Evolutionary conservation across 768 basidiomycete species (phyloP).

Genomic region (Boletus fagicola): DNA sequence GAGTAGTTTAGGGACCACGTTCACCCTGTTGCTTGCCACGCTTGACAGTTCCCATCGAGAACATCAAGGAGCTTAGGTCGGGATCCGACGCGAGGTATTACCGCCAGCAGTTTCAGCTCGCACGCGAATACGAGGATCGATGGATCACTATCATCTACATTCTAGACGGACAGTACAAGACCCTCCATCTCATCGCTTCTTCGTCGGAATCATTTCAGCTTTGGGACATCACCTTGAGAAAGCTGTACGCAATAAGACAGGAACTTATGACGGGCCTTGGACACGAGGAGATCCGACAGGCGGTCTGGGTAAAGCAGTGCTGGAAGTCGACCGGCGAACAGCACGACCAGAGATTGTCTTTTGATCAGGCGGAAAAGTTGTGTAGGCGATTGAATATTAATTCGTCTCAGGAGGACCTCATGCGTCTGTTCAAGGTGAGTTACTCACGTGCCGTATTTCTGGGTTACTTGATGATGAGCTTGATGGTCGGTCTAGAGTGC

Average conservation of each 20-base stretch:
- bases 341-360: conserved; percentile 60
- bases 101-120: conserved; percentile 64
- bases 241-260: conserved; percentile 62
- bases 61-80: conserved; percentile 82
- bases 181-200: conserved; percentile 78
- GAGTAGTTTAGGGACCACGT: background rate
- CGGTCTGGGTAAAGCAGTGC: conserved; percentile 77
- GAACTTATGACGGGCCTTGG: conserved; percentile 69
- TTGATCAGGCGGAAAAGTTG: conserved; percentile 69
- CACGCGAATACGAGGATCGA: conserved; percentile 58
- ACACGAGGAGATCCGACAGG: conserved; percentile 59
- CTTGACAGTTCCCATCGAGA: conserved; percentile 72
- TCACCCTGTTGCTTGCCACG: background rate
- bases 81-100: conserved; percentile 70
- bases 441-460: background rate
- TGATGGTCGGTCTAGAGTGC: conserved; percentile 47
- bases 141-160: conserved; percentile 90
- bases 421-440: conserved; percentile 56
- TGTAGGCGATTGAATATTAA: conserved; percentile 71
- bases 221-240: conserved; percentile 63
- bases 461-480: background rate
- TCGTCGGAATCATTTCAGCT: conserved; percentile 58
- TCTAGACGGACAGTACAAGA: conserved; percentile 75
- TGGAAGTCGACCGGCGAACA: conserved; percentile 73
- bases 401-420: conserved; percentile 50